A percentile compares a stretch with the other conserved stretches of the same genome.
These are phyloP conservation scores for Metschnikowia cubensis DNA, from an alignment of 805 yeast genomes.

Conservation along the genomic window DNA sequence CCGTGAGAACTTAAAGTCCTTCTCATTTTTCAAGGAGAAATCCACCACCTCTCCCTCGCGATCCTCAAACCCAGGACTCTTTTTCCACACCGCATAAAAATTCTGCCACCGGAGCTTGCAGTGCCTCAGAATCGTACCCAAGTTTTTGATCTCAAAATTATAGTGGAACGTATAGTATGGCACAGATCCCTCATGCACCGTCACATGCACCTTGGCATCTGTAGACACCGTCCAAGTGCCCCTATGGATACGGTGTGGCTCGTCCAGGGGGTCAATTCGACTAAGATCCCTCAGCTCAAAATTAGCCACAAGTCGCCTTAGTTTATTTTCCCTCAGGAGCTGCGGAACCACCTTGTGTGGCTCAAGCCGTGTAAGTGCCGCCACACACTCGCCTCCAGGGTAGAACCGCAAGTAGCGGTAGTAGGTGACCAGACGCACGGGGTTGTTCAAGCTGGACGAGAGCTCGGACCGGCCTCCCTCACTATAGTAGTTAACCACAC, in stretches of 20 bases:
- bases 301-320: constrained; percentile 16
- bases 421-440: constrained; percentile 80
- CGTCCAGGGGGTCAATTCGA: constrained; percentile 14
- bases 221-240: constrained; percentile 59
- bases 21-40: constrained; percentile 66
- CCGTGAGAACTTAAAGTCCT: constrained; percentile 71
- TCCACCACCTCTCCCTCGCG: constrained; percentile 46
- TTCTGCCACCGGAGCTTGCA: constrained; percentile 70
- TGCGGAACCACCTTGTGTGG: constrained; percentile 65
- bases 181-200: constrained; percentile 54
- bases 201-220: constrained; percentile 48
- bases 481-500: constrained; percentile 78
- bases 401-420: constrained; percentile 81
- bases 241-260: constrained; percentile 32
- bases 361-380: constrained; percentile 66
- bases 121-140: constrained; percentile 57
- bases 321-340: constrained; percentile 33
- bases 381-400: constrained; percentile 70
- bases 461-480: constrained; percentile 74
- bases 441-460: constrained; percentile 64
- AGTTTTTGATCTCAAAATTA: constrained; percentile 52
- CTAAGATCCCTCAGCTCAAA: constrained; percentile 16
- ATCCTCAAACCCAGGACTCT: constrained; percentile 34
- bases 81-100: constrained; percentile 53
- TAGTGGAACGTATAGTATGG: constrained; percentile 61